Evolutionary conservation across 495 filamentous ascomycete genomes (phyloP).

Genomic region (Extremus antarcticus): DNA sequence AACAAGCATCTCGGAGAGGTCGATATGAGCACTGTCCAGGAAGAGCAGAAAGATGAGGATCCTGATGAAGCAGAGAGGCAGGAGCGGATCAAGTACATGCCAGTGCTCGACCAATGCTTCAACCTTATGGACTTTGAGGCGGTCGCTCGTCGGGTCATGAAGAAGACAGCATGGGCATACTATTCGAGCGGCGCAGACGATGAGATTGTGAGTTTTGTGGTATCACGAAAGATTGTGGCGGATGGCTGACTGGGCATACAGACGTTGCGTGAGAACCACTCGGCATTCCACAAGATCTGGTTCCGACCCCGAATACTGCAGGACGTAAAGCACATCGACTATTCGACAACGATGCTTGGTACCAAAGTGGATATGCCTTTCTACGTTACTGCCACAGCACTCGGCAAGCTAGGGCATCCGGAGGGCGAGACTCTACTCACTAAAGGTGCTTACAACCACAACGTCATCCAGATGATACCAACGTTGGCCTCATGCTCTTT

Average conservation of each 20-base stretch:
- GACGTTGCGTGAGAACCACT: slow-evolving; percentile 95
- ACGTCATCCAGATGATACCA: slow-evolving; percentile 93
- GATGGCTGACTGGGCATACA: slow-evolving; percentile 26
- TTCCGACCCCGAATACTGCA: slow-evolving; percentile 80
- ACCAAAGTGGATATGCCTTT: slow-evolving; percentile 71
- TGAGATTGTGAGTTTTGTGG: slow-evolving; percentile 64
- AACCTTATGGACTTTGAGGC: slow-evolving; percentile 93
- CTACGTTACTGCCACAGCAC: slow-evolving; percentile 85
- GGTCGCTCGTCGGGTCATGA: slow-evolving; percentile 79
- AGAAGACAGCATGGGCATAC: slow-evolving; percentile 91
- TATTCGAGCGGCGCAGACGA: slow-evolving; percentile 94
- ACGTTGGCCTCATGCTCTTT: slow-evolving; percentile 97
- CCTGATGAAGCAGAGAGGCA: slow-evolving; percentile 69
- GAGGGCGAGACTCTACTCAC: slow-evolving; percentile 91
- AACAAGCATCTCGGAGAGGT: slow-evolving; percentile 86
- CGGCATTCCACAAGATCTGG: slow-evolving; percentile 95
- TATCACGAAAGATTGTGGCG: not conserved
- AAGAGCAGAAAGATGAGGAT: slow-evolving; percentile 56
- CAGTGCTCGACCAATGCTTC: slow-evolving; percentile 77
- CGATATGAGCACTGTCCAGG: slow-evolving; percentile 74
- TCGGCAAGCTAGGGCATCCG: slow-evolving; percentile 80
- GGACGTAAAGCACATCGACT: slow-evolving; percentile 77
- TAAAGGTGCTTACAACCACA: slow-evolving; percentile 67
- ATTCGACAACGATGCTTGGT: slow-evolving; percentile 82
- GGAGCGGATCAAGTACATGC: slow-evolving; percentile 67